These are phyloP conservation scores for Arctostaphylos glauca DNA, from an alignment of 148 eudicot species.

Conservation along the genomic window DNA sequence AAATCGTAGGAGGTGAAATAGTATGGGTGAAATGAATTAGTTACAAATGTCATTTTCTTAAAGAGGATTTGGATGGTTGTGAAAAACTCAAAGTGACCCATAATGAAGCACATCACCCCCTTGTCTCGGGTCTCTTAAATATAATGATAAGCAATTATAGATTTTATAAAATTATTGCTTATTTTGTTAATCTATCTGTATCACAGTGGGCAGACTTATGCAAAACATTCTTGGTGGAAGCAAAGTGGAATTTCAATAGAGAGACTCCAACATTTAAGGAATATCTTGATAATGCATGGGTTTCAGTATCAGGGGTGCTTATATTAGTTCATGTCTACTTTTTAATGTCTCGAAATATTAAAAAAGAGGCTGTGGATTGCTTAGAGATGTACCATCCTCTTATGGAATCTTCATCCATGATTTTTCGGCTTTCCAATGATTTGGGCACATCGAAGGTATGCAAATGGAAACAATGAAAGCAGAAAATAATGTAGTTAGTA, in stretches of 20 bases:
- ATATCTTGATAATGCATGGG: constrained; percentile 24
- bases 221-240: constrained; percentile 24
- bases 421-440: constrained; percentile 27
- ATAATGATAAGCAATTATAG: no score
- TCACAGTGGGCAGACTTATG: constrained; percentile 22
- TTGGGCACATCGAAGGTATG: constrained; percentile 25
- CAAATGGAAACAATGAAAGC: background rate
- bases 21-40: no score
- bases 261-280: constrained; percentile 15
- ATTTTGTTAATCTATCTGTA: background rate
- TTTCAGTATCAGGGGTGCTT: constrained; percentile 20
- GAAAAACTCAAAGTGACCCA: no score
- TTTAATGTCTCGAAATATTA: constrained; percentile 10
- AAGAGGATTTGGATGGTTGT: no score
- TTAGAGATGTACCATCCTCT: constrained; percentile 11
- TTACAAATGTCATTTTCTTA: no score
- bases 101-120: no score
- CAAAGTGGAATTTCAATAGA: constrained; percentile 17
- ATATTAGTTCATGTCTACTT: constrained; percentile 22
- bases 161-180: background rate
- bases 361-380: constrained; percentile 9
- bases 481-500: background rate
- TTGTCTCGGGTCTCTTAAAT: no score
- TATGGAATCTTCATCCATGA: background rate
- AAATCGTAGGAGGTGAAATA: no score